phyloP scores from a whole-genome alignment of 2,329 filamentous ascomycete species.

The Penicillium sclerotigenum region DNA sequence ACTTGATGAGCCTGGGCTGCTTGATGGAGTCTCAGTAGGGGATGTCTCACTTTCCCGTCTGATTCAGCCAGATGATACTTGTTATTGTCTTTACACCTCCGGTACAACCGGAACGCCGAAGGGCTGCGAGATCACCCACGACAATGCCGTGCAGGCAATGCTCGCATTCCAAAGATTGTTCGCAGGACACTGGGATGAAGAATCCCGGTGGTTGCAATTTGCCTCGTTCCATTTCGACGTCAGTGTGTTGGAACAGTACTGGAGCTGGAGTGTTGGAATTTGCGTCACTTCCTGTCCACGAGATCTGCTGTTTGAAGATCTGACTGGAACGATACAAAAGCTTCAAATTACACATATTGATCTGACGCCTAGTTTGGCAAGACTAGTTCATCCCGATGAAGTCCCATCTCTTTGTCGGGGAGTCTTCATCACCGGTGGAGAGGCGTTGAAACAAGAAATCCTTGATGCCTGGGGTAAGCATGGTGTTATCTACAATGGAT shows the following conservation, averaged over 20 bases:
- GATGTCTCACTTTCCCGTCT: slow-evolving; percentile 32
- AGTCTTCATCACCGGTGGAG: slow-evolving; percentile 90
- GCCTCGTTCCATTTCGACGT: slow-evolving; percentile 95
- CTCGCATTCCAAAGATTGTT: slow-evolving; percentile 81
- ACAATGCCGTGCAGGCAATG: slow-evolving; percentile 86
- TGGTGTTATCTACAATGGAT: slow-evolving; percentile 83
- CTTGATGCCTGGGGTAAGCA: slow-evolving; percentile 78
- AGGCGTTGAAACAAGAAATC: slow-evolving; percentile 84
- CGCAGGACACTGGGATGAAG: slow-evolving; percentile 64
- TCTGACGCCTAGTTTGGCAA: slow-evolving; percentile 81
- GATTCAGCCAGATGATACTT: slow-evolving; percentile 56
- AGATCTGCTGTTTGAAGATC: slow-evolving; percentile 80
- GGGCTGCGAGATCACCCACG: slow-evolving; percentile 82
- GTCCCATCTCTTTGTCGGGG: slow-evolving; percentile 76
- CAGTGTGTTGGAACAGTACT: slow-evolving; percentile 88
- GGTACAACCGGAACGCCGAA: slow-evolving; percentile 85
- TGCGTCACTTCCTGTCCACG: slow-evolving; percentile 76
- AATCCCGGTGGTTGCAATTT: slow-evolving; percentile 85
- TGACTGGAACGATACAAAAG: slow-evolving; percentile 67
- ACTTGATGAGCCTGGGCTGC: slow-evolving; percentile 42
- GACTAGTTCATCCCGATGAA: slow-evolving; percentile 72
- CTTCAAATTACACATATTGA: slow-evolving; percentile 86
- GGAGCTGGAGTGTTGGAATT: slow-evolving; percentile 90
- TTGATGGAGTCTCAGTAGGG: slow-evolving; percentile 37
- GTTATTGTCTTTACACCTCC: slow-evolving; percentile 84